These are phyloP conservation scores for Schwanniomyces etchellsii DNA, from an alignment of 1,139 yeast genomes.

Conservation along the genomic window DNA sequence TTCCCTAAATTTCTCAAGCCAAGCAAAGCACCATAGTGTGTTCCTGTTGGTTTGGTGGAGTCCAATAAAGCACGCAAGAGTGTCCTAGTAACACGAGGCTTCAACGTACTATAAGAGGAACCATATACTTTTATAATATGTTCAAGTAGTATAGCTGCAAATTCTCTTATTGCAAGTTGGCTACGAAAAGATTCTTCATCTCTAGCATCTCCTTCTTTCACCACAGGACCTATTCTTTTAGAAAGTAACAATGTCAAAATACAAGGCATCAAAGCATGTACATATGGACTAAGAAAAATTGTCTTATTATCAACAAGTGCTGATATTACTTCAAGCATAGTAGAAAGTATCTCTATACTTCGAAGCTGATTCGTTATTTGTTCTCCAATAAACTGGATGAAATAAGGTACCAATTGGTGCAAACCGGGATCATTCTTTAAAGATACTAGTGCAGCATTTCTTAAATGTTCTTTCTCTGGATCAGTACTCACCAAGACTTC, in stretches of 20 bases:
- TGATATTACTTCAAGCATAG: constrained; percentile 86
- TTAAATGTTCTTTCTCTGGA: constrained; percentile 53
- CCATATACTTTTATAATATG: constrained; percentile 77
- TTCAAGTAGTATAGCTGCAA: constrained; percentile 78
- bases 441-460: constrained; percentile 77
- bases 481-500: constrained; percentile 66
- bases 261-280: constrained; percentile 95
- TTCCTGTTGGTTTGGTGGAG: constrained; percentile 69
- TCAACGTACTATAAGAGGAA: constrained; percentile 79
- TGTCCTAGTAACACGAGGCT: constrained; percentile 93
- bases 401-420: constrained; percentile 94
- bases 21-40: constrained; percentile 86
- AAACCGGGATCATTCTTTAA: constrained; percentile 90
- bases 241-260: constrained; percentile 85
- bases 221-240: constrained; percentile 70
- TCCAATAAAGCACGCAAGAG: constrained; percentile 86
- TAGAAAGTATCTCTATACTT: constrained; percentile 66
- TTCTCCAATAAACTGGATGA: constrained; percentile 93
- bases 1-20: constrained; percentile 82
- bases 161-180: constrained; percentile 69
- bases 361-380: constrained; percentile 86
- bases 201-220: constrained; percentile 27
- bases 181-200: constrained; percentile 30
- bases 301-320: constrained; percentile 82
- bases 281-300: constrained; percentile 89